Evolutionary conservation across 441 rosid genomes (phyloP).

Genomic region (Populus tomentosa): DNA sequence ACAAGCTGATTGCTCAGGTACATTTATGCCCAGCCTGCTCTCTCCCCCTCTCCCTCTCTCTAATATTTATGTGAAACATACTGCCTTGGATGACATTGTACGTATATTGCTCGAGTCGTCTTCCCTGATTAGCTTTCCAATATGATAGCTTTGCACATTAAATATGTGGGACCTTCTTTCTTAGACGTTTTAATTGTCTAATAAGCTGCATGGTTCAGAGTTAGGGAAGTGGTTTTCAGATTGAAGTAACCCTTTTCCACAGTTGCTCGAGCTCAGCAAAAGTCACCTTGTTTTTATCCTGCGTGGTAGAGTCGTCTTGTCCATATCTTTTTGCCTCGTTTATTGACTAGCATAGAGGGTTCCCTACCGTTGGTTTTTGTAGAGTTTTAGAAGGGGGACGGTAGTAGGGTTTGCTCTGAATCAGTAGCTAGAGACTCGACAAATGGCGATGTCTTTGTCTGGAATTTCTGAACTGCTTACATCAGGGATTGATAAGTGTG

Average conservation of each 20-base stretch:
- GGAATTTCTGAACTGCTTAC: background rate
- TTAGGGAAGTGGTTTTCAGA: background rate
- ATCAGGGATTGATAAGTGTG: background rate
- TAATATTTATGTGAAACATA: no score
- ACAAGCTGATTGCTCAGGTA: background rate
- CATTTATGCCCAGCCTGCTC: background rate
- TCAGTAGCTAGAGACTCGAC: background rate
- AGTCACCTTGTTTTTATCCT: background rate
- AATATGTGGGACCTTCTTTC: background rate
- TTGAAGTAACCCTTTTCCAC: background rate
- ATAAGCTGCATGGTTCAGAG: background rate
- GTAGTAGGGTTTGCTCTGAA: background rate
- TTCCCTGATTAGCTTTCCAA: no score
- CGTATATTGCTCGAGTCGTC: no score
- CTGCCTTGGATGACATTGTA: no score
- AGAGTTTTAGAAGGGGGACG: background rate
- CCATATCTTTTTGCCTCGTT: background rate
- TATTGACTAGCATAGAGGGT: background rate
- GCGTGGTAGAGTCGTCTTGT: background rate
- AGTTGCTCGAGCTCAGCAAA: background rate
- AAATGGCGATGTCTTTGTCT: background rate
- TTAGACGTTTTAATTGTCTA: background rate
- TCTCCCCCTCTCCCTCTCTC: no score
- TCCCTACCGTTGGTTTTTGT: background rate
- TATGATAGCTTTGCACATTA: no score